Base-by-base conservation (phyloP, 306 rosid genomes). In the Medicago lupulina region DNA sequence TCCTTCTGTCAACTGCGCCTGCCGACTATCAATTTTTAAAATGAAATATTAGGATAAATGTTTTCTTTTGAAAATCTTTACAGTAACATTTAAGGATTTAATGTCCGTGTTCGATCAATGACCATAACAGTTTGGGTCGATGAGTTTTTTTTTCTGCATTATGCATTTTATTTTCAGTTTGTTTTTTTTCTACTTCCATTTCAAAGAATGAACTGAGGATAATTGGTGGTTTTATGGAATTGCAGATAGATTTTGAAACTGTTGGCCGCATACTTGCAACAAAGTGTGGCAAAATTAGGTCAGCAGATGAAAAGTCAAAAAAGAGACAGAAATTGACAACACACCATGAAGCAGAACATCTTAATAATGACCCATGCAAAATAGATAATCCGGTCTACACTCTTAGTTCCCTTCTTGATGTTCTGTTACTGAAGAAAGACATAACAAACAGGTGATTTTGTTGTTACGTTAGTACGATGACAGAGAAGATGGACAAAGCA, bases 351-450 rank as follows among this genome's bases (percentile, higher is more conserved):
- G 86, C 83, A 59, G 82, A 69, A 68, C 50, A n/a, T n/a, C n/a
- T n/a, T n/a, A n/a, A 53, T 19, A 67, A 81, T 60, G 81, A 47
- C 77, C 77, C 86, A 40, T 75, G 76, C 81, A 76, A 60, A 71
- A 79, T 87, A 73, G 90, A 76, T 50, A 80, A 66, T 76, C 77
- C 86, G 19, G 60, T 82, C 74, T 66, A 80, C 85, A 73, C 79
- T 57, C 89, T 94, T 58, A 75, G 93, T 77, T 87, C 98, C 67
- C 80, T 94, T 74, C 88, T 94, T 81, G 97, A 90, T 82, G 83
- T 94, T 81, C 85, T 94, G 80, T 87, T 94, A 15, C 72, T 90
- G 74, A 92, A 92, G 90, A 94, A 90, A 76, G 89, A 87, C 83
- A 85, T 88, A 28, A 79, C 71, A 70, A 76, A 85, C 84, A 92